Percentiles rank a stretch among this genome's conserved stretches.
phyloP scores from a whole-genome alignment of 139 green algal species.

The Haematococcus lacustris region DNA sequence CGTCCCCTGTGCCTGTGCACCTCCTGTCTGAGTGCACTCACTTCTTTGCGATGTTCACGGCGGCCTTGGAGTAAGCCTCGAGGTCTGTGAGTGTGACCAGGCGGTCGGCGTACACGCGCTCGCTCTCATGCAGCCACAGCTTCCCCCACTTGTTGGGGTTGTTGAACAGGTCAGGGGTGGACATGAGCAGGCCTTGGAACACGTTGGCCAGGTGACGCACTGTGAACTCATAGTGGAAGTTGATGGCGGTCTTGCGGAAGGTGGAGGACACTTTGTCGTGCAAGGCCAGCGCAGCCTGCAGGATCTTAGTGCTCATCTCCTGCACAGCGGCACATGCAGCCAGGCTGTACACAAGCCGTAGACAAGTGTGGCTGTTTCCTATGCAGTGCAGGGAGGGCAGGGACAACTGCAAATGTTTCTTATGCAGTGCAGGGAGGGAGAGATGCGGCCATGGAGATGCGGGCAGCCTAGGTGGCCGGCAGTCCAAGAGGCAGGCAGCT shows the following conservation, averaged over 20 bases:
- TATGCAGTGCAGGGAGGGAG: too few species aligned
- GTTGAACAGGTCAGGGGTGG: constrained; percentile 65
- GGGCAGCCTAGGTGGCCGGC: too few species aligned
- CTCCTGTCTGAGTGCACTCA: too few species aligned
- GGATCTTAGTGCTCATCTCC: constrained; percentile 66
- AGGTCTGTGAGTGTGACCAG: constrained; percentile 64
- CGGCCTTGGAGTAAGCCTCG: constrained; percentile 70
- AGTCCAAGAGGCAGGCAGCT: too few species aligned
- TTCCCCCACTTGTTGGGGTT: constrained; percentile 62
- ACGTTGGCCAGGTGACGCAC: constrained; percentile 81
- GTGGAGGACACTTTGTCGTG: constrained; percentile 73
- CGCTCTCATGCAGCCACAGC: constrained; percentile 85
- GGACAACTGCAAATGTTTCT: too few species aligned
- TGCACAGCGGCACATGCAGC: constrained; percentile 24
- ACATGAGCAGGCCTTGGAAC: constrained; percentile 85
- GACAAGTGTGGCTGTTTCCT: background rate
- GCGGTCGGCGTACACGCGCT: constrained; percentile 77
- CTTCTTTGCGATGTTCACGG: constrained; percentile 66
- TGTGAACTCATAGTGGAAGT: constrained; percentile 92
- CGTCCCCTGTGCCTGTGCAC: too few species aligned
- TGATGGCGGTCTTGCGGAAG: constrained; percentile 86
- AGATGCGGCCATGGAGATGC: too few species aligned
- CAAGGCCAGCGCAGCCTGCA: constrained; percentile 71
- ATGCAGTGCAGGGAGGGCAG: too few species aligned
- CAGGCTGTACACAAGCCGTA: background rate